Base-by-base conservation (phyloP, 2,329 filamentous ascomycete genomes). In the Dactylellina drechsleri region DNA sequence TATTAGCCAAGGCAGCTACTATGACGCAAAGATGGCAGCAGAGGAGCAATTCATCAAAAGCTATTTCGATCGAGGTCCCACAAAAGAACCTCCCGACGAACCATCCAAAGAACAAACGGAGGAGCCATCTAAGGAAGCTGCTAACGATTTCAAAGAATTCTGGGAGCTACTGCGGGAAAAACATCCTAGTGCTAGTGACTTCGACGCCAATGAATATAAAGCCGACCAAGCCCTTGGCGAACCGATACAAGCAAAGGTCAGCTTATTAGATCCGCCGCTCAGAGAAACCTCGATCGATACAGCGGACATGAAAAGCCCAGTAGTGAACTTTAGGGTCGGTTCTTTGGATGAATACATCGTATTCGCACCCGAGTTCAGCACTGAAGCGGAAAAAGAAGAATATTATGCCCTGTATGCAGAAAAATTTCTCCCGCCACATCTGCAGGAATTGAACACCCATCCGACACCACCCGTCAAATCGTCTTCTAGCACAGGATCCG, bases 351-450 rank as follows among this genome's bases (percentile, higher is more conserved):
- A 75, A 41, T 75, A 67, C 16, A 59, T 75, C 2, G 45, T 68
- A 13, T 66, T 75, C n/a, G 71, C 71, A 13, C 71, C 71, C 8
- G 23, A 50, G 3, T 68, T 68, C 36, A 64, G 40, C 26, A 47
- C 71, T 6, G 31, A 62, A 1, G 58, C 45, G 10, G 64, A 75
- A 26, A 75, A 75, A 45, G 71, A 75, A 20, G 64, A 68, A 20
- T 75, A 64, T 18, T 75, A 75, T 18, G 52, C 71, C 45, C 18
- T 68, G n/a, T 75, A 75, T 23, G 45, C 58, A 23, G 71, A 75
- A 28, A 75, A 75, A 36, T 75, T 75, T 16, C 45, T 75, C 12
- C 71, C 71, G 1, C 71, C 71, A 15, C 71, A 75, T 43, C 59
- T 75, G 4, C 71, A 75, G 18, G 23, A 43, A 4, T 45, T 49